These are phyloP conservation scores for Priceomyces carsonii DNA, from an alignment of 805 yeast genomes.

Conservation along the genomic window DNA sequence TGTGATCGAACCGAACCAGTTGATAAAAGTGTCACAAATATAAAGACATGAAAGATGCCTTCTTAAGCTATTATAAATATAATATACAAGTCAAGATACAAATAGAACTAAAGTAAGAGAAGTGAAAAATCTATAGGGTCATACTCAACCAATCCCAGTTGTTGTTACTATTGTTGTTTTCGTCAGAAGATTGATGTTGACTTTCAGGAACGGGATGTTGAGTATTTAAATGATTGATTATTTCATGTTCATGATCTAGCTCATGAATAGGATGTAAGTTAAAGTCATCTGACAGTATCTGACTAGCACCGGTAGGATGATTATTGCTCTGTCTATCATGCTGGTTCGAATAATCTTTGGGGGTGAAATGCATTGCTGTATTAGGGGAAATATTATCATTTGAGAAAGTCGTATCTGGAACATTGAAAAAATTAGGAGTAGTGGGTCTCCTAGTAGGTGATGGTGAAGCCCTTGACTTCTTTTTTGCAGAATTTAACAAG, in stretches of 20 bases:
- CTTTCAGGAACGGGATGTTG: not conserved
- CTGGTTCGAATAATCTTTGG: not conserved
- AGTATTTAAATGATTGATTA: conserved; percentile 3
- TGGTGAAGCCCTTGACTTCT: conserved; percentile 3
- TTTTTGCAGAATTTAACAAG: not conserved
- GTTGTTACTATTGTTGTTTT: conserved; percentile 8
- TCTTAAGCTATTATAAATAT: no score
- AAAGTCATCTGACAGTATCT: conserved; percentile 1
- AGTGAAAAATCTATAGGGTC: conserved; percentile 20
- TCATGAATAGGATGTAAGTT: conserved; percentile 9
- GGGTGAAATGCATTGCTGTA: not conserved
- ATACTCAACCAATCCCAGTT: conserved; percentile 33
- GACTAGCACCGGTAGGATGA: not conserved
- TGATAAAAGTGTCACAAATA: no score
- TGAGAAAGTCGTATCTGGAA: not conserved
- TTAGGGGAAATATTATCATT: conserved; percentile 1
- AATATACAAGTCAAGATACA: no score
- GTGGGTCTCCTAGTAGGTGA: conserved; percentile 6
- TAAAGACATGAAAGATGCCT: no score
- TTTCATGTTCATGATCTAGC: conserved; percentile 6
- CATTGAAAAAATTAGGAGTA: not conserved
- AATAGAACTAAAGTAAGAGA: no score
- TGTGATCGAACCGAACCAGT: no score
- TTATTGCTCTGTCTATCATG: not conserved
- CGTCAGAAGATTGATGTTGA: not conserved